Conservation (phyloP, 2,329 filamentous ascomycete species). For the Setomelanomma holmii region DNA sequence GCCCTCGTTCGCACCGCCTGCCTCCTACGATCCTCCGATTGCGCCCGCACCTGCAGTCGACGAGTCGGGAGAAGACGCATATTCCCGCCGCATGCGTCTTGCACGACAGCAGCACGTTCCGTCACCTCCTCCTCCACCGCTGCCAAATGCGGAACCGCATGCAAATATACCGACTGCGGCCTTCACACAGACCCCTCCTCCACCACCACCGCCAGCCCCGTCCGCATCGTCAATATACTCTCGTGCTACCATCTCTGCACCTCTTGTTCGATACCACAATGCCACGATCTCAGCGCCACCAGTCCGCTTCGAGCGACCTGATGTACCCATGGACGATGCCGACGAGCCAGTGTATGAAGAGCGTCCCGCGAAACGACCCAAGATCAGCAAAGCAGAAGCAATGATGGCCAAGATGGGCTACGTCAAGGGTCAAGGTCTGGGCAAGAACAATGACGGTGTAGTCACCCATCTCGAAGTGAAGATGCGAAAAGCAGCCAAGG, state of each 20-base stretch:
- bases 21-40: conserved; percentile 28
- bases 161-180: background rate
- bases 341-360: conserved; percentile 39
- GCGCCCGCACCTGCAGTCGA: conserved; percentile 51
- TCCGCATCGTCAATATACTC: conserved; percentile 45
- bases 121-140: conserved; percentile 14
- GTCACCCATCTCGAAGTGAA: conserved; percentile 78
- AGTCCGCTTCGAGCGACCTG: conserved; percentile 68
- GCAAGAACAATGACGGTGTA: conserved; percentile 82
- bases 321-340: conserved; percentile 16
- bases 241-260: conserved; percentile 72
- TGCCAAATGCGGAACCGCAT: background rate
- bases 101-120: conserved; percentile 18
- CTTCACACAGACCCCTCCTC: conserved; percentile 7
- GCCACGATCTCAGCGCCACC: conserved; percentile 80
- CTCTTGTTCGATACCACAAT: conserved; percentile 74
- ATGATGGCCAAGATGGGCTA: conserved; percentile 95
- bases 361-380: conserved; percentile 49
- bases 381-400: conserved; percentile 68
- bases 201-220: conserved; percentile 23
- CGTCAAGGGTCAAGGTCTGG: conserved; percentile 85
- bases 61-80: conserved; percentile 22
- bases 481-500: conserved; percentile 28
- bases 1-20: conserved; percentile 58
- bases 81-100: conserved; percentile 29